phyloP scores from a whole-genome alignment of 1,284 basidiomycete species.

The Sutorius eximius region DNA sequence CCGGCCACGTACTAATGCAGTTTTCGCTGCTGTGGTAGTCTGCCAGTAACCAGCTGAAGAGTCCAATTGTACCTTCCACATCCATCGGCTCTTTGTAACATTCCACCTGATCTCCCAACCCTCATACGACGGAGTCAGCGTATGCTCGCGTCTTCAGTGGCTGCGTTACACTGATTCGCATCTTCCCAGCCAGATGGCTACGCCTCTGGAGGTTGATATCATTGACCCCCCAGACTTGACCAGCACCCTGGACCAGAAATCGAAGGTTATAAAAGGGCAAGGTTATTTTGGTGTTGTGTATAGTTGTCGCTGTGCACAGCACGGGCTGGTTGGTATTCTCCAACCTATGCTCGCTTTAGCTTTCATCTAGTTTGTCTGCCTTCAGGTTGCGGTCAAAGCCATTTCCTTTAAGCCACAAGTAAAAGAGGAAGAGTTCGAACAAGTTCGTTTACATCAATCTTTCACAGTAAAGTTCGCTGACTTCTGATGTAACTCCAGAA shows the following conservation, averaged over 20 bases:
- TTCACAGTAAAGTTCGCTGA: neutral
- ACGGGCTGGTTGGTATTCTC: neutral
- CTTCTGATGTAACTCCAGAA: neutral
- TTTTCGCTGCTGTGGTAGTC: neutral
- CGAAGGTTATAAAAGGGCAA: neutral
- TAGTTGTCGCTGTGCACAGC: neutral
- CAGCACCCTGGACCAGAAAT: neutral
- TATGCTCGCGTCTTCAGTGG: neutral
- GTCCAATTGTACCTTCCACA: neutral
- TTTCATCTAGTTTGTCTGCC: neutral
- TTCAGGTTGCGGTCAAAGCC: slow-evolving; percentile 10
- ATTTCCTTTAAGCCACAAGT: neutral
- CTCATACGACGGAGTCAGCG: neutral
- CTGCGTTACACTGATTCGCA: neutral
- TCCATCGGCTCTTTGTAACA: neutral
- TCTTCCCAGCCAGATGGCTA: neutral
- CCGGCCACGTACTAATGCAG: too few species aligned
- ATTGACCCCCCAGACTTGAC: neutral
- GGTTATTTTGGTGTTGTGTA: slow-evolving; percentile 7
- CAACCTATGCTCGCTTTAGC: neutral
- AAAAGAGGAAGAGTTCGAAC: neutral
- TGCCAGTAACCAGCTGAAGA: neutral
- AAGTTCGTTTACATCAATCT: neutral
- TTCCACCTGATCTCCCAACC: neutral
- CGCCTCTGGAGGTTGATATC: neutral